Evolutionary conservation across 345 rosid species (phyloP).

Genomic region (Salix udensis): DNA sequence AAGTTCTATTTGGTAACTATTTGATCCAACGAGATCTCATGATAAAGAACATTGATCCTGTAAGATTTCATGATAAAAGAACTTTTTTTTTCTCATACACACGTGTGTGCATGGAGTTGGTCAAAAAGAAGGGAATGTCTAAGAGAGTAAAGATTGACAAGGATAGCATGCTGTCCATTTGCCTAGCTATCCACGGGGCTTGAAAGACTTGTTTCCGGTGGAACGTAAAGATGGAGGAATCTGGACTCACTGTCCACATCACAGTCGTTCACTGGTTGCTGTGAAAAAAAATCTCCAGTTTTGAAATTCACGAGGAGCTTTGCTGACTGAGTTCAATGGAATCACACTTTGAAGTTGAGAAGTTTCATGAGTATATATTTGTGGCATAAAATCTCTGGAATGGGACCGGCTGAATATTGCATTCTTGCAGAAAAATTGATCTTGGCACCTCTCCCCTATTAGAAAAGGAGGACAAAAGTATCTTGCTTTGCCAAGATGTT

Average conservation of each 20-base stretch:
- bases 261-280: background rate
- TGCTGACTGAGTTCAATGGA: background rate
- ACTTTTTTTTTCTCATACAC: background rate
- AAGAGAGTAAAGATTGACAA: slow-evolving; percentile 17
- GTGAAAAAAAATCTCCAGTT: background rate
- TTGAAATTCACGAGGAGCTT: background rate
- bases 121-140: slow-evolving; percentile 13
- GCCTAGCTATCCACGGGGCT: slow-evolving; percentile 6
- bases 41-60: too few relatives aligned
- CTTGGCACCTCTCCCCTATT: too few relatives aligned
- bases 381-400: slow-evolving; percentile 12
- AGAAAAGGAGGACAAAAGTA: too few relatives aligned
- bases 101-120: background rate
- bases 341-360: background rate
- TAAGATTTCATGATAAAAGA: background rate
- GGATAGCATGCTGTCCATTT: slow-evolving; percentile 16
- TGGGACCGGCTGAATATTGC: slow-evolving; percentile 20
- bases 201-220: slow-evolving; percentile 3
- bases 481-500: too few relatives aligned
- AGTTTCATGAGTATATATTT: background rate
- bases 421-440: background rate
- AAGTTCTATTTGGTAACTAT: background rate
- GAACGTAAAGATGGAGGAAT: slow-evolving; percentile 13
- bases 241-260: background rate
- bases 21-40: too few relatives aligned